Evolutionary conservation across 495 filamentous ascomycete genomes (phyloP).

Genomic region (Penicillium cinerascens): DNA sequence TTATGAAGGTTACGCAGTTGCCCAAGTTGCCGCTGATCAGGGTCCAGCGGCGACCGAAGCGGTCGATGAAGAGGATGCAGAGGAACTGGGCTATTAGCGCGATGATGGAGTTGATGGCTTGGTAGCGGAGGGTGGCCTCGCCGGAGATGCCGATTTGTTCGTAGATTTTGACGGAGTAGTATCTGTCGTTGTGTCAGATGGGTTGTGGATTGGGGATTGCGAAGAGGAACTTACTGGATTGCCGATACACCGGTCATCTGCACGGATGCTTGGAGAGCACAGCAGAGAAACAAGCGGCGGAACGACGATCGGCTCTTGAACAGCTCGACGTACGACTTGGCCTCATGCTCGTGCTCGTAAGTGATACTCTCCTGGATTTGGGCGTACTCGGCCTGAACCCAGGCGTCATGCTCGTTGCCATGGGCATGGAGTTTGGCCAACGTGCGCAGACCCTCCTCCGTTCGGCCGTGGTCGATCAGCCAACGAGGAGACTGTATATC

Average conservation of each 20-base stretch:
- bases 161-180: conserved; percentile 66
- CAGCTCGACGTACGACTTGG: conserved; percentile 64
- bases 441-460: conserved; percentile 48
- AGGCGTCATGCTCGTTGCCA: conserved; percentile 41
- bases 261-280: conserved; percentile 61
- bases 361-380: conserved; percentile 42
- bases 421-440: conserved; percentile 49
- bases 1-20: conserved; percentile 58
- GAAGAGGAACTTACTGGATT: conserved; percentile 48
- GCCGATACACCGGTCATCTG: conserved; percentile 74
- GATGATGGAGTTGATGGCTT: conserved; percentile 66
- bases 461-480: conserved; percentile 47
- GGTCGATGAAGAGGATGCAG: conserved; percentile 67
- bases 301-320: conserved; percentile 63
- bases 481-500: conserved; percentile 49
- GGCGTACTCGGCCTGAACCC: conserved; percentile 43
- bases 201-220: neutral
- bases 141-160: conserved; percentile 63
- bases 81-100: conserved; percentile 61
- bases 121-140: conserved; percentile 64
- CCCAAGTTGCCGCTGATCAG: conserved; percentile 63
- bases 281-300: conserved; percentile 65
- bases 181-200: conserved; percentile 31
- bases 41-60: conserved; percentile 60
- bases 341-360: conserved; percentile 57